Percentiles rank a stretch among this genome's conserved stretches.
Conservation (phyloP, 129 eudicot genomes). For the Lactuca sativa region DNA sequence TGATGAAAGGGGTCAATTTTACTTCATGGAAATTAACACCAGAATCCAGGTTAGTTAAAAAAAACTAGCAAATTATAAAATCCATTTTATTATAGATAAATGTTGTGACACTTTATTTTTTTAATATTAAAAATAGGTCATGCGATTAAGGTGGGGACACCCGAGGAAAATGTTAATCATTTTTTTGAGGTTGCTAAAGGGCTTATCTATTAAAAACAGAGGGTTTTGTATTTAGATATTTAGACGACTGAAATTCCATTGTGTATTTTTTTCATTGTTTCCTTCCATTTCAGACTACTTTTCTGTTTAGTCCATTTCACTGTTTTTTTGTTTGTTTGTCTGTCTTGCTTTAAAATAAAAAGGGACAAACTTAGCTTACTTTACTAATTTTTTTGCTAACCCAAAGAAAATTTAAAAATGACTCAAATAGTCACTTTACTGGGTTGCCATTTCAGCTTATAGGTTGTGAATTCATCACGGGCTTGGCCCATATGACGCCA, state of each 20-base stretch:
- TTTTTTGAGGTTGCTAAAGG: slow-evolving; percentile 96
- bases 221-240: slow-evolving; percentile 1
- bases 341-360: too few relatives aligned
- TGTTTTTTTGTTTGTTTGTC: too few relatives aligned
- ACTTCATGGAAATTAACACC: slow-evolving; percentile 99
- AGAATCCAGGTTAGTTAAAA: slow-evolving; percentile 74
- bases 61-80: not conserved
- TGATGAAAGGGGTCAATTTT: slow-evolving; percentile 92
- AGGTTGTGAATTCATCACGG: too few relatives aligned
- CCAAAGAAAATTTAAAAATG: too few relatives aligned
- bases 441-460: too few relatives aligned
- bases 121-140: slow-evolving; percentile 50
- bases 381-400: too few relatives aligned
- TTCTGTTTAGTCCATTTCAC: too few relatives aligned
- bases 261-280: not conserved
- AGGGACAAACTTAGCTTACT: too few relatives aligned
- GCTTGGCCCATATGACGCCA: too few relatives aligned
- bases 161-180: slow-evolving; percentile 96
- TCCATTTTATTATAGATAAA: slow-evolving; percentile 12
- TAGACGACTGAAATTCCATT: slow-evolving; percentile 25
- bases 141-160: slow-evolving; percentile 89
- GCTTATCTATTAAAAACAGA: slow-evolving; percentile 56
- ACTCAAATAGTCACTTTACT: too few relatives aligned
- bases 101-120: not conserved
- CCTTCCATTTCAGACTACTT: too few relatives aligned